These are phyloP conservation scores for Suillus decipiens DNA, from an alignment of 768 basidiomycete genomes.

Conservation along the genomic window DNA sequence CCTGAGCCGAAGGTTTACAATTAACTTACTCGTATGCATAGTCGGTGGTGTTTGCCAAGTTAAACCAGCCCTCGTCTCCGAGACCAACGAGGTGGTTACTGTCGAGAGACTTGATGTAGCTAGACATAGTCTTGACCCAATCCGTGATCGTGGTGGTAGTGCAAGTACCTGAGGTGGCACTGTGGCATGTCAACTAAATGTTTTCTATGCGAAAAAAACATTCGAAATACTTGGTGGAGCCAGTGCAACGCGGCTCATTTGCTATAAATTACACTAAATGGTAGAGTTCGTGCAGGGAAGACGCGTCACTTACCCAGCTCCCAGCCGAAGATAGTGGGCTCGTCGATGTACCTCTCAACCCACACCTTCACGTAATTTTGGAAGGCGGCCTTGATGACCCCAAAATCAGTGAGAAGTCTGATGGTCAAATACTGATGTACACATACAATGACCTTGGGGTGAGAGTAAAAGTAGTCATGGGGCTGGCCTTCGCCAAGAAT, in stretches of 20 bases:
- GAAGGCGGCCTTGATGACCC: conserved; percentile 21
- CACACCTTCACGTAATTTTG: conserved; percentile 28
- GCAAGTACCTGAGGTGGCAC: conserved; percentile 24
- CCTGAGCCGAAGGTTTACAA: not conserved
- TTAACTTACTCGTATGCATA: conserved; percentile 56
- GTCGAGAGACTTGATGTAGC: conserved; percentile 66
- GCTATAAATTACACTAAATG: conserved; percentile 11
- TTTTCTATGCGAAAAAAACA: not conserved
- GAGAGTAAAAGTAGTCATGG: conserved; percentile 32
- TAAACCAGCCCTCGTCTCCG: conserved; percentile 69
- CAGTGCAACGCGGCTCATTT: conserved; percentile 23
- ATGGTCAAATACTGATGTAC: not conserved
- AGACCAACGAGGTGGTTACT: conserved; percentile 61
- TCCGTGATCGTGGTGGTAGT: conserved; percentile 52
- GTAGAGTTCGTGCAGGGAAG: not conserved
- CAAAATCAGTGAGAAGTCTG: not conserved
- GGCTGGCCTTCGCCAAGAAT: conserved; percentile 26
- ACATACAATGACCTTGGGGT: conserved; percentile 22
- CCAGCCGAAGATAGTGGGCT: conserved; percentile 28
- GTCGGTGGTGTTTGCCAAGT: conserved; percentile 47
- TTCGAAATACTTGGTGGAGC: conserved; percentile 13
- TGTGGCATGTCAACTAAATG: conserved; percentile 2
- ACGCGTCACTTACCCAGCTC: conserved; percentile 19
- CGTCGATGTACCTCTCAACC: conserved; percentile 25
- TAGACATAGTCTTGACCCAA: conserved; percentile 57